Evolutionary conservation across 2,329 filamentous ascomycete genomes (phyloP), one percentile per base, ranked within the genome.

Genomic region (Knoxdaviesia proteae): DNA sequence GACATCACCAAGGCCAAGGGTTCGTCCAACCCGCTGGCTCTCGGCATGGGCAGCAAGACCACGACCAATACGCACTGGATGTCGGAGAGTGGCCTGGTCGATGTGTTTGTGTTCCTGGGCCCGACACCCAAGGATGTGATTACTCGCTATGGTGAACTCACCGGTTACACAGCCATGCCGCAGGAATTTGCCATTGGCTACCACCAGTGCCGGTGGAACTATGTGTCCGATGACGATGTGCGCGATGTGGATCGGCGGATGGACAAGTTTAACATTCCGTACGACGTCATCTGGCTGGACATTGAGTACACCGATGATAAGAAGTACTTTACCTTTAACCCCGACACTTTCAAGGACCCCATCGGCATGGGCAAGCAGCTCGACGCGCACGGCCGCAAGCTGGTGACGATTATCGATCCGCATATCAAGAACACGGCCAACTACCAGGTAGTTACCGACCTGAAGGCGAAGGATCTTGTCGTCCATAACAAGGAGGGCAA

Each of bases 131-230:
- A 79, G 49, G 83, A 92, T 49, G 68, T 98, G 37, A 80, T 79
- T 49, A 80, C 78, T 52, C 75, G 72, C 32, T 98, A 94, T 56
- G 77, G 79, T 47, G 84, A 94, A 57, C 73, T 98, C 39, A 98
- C 90, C 6, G 90, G 90, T 31, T 88, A 78, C 53, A 90, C 86
- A 32, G 79, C 87, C 46, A 73, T 98, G 59, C 90, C 90, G 2
- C 86, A 94, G 53, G 80, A 90, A 48, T 94, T 94, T 52, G 72
- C 88, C 2, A 76, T 98, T 50, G 90, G 75, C 8, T 94, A 96
- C 60, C 90, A 98, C 55, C 90, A 98, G 59, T 96, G 90, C 58
- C 81, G 90, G 52, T 98, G 90, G 90, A 98, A 98, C 62, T 98
- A 98, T 56, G 79, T 94, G 44, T 92, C 84, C 1, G 88, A 94